Base-by-base conservation (phyloP, 345 rosid species). In the Syzygium jambos region DNA sequence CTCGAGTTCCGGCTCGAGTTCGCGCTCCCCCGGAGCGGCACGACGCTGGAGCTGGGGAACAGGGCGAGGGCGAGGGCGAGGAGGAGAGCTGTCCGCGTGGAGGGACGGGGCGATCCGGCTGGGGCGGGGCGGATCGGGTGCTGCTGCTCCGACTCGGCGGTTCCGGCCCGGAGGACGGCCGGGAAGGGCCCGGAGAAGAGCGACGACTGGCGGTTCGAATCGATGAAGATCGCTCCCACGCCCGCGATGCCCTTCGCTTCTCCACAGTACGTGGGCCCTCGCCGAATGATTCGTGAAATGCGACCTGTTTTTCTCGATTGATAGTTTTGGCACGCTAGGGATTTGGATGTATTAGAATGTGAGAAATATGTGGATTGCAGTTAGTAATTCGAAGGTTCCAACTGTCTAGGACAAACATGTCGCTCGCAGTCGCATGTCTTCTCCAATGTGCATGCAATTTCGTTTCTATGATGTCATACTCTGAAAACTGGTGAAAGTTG, bases 231-330 rank as follows among this genome's bases (percentile, higher is more conserved):
- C 65, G 90, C 95, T 51, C 95, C 93, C 65, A 92, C 95, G 84
- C 92, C 97, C 34, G 88, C 95, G 85, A 89, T 93, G 95, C 98
- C 95, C 52, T 96, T 98, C 89, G 92, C 98, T 89, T 95, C 98
- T 86, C 89, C 98, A 30, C 95, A 91, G 99, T 97, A 92, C 57
- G 93, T 86, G 51, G 51, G n/a, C 86, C 51, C 41, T 51, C 29
- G 8, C 11, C 54, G 49, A 38, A 73, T 17, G 82, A 73, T 38
- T 14, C 55, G 84, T 11, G 78, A 19, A 11, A 19, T 21, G 82
- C 49, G 49, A 73, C 82, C 49, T 38, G 82, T 38, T 0, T 38
- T 73, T 73, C 49, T 38, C 13, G 38, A 21, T 7, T 23, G 2
- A 38, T 73, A 38, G 17, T 53, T n/a, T 5, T 73, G 82, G 82